Percentiles rank a stretch among this genome's conserved stretches.
These are phyloP conservation scores for Sequoiadendron giganteum DNA, from an alignment of 75 land plant species.

Conservation along the genomic window DNA sequence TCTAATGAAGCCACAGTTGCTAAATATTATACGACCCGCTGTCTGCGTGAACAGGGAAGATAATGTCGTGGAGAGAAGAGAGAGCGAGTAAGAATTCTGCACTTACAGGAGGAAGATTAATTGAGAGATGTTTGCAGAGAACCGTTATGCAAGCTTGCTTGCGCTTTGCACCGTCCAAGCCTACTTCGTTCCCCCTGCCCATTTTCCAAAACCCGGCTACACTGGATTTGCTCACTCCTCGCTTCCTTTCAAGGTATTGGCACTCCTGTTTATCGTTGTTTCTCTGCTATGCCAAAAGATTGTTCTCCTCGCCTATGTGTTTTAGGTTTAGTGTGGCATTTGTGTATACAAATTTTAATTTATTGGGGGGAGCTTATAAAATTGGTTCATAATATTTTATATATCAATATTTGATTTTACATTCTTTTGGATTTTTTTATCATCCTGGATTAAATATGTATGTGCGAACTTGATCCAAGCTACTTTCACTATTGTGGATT, in stretches of 20 bases:
- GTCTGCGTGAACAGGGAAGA: neutral
- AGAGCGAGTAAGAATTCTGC: neutral
- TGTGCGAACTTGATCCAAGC: no score
- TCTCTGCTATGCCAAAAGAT: no score
- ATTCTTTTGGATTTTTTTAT: no score
- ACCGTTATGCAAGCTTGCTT: neutral
- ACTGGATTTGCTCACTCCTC: neutral
- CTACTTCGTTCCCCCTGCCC: neutral
- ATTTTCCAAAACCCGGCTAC: neutral
- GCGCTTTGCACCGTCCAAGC: neutral
- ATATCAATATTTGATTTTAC: no score
- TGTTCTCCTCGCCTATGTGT: neutral
- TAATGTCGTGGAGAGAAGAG: neutral
- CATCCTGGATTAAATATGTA: no score
- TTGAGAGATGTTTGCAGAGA: constrained; percentile 6
- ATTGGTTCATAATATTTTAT: no score
- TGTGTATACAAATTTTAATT: no score
- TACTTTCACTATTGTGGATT: no score
- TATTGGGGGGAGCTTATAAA: no score
- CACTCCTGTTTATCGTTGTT: neutral
- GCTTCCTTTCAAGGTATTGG: no score
- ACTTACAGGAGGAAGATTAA: constrained; percentile 3
- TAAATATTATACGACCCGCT: neutral
- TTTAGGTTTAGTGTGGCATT: neutral
- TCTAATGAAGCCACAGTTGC: neutral